Percentiles rank a stretch among this genome's conserved stretches.
Evolutionary conservation across 2,329 filamentous ascomycete species (phyloP).

Genomic region (Xylariaceae sp.): DNA sequence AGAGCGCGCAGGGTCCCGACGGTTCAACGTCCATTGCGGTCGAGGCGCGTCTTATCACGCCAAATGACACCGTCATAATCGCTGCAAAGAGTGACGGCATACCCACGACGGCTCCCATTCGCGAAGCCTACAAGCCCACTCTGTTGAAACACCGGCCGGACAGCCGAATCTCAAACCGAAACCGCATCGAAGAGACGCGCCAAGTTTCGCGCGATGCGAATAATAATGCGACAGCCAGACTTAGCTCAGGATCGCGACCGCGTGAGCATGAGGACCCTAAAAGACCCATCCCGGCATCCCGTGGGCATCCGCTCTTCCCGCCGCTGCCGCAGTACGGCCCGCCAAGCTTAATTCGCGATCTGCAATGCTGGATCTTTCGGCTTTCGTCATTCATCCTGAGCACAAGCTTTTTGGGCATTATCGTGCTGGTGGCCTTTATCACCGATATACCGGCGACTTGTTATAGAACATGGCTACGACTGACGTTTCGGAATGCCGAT

Average conservation of each 20-base stretch:
- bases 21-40: slow-evolving; percentile 46
- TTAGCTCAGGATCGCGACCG: slow-evolving; percentile 13
- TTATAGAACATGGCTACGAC: slow-evolving; percentile 44
- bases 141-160: slow-evolving; percentile 48
- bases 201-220: slow-evolving; percentile 21
- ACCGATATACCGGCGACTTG: slow-evolving; percentile 55
- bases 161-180: slow-evolving; percentile 25
- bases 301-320: slow-evolving; percentile 77
- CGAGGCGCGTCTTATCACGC: slow-evolving; percentile 60
- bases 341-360: slow-evolving; percentile 56
- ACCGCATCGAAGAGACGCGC: slow-evolving; percentile 9
- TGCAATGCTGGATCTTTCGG: slow-evolving; percentile 63
- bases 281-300: slow-evolving; percentile 54
- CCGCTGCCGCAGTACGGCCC: slow-evolving; percentile 78
- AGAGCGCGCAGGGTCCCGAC: slow-evolving; percentile 29
- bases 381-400: slow-evolving; percentile 69
- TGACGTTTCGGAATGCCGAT: slow-evolving; percentile 58
- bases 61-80: slow-evolving; percentile 65
- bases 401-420: slow-evolving; percentile 66
- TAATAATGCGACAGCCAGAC: slow-evolving; percentile 12
- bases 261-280: slow-evolving; percentile 38
- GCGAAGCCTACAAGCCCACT: slow-evolving; percentile 68
- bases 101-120: slow-evolving; percentile 61
- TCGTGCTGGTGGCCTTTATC: slow-evolving; percentile 69
- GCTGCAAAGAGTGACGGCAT: slow-evolving; percentile 62